Base-by-base conservation (phyloP, 164 flowering plant genomes). In the Magnolia sinica region DNA sequence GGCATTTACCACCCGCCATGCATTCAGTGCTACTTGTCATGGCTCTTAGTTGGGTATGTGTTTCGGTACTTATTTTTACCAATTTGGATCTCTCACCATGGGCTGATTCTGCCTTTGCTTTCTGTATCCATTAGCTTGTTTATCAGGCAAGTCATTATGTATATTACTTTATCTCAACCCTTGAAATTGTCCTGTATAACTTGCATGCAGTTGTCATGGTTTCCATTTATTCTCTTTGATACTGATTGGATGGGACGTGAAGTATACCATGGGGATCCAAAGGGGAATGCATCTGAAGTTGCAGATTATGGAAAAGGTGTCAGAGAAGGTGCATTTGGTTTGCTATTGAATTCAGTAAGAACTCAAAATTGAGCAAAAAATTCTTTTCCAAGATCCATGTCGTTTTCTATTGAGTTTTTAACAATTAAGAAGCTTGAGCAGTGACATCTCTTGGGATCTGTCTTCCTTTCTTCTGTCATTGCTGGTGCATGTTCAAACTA, bases 221-320 rank as follows among this genome's bases (percentile, higher is more conserved):
- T 96, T 83, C 99, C 99, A 55, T 96, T 96, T 87, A 91, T 96
- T 77, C 94, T 96, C 51, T 96, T 94, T 83, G 99, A 94, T 80
- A 94, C 97, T 70, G 99, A 96, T 85, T 96, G 99, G 97, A 96
- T 96, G 98, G 99, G 99, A 37, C 91, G 96, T 78, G 99, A 96
- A 84, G 98, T 96, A 76, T 92, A 88, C 84, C 94, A 92, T 82
- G 98, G 99, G 58, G 88, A 96, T 83, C 99, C 98, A 22, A 92
- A 89, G 68, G 97, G 98, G 77, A 76, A 78, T 79, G 13, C 59
- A 55, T 7, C 82, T 75, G 87, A 88, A 80, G 83, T 88, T 52
- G 71, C 79, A 75, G 88, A 86, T 70, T 96, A 94, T 87, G 91
- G 90, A 77, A 87, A 85, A 79, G 99, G 99, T 80, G 97, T 96